phyloP scores from a whole-genome alignment of 1,139 yeast species.

The Yamadazyma trypodendri region DNA sequence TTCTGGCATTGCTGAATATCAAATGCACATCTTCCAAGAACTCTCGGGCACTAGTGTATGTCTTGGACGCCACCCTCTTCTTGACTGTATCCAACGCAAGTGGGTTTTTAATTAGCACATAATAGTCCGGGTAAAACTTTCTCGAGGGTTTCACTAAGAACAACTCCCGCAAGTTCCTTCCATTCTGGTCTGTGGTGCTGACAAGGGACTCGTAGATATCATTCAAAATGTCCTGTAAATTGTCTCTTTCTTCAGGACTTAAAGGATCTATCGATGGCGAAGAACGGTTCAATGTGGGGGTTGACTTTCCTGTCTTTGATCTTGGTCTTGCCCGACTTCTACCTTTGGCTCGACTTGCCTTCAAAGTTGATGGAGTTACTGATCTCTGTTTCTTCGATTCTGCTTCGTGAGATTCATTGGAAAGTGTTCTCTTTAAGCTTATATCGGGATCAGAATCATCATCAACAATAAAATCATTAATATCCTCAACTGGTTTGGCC shows the following conservation, averaged over 20 bases:
- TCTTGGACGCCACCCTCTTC: constrained; percentile 53
- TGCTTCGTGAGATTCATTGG: constrained; percentile 10
- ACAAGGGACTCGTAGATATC: constrained; percentile 45
- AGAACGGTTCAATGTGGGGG: constrained; percentile 28
- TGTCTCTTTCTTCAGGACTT: constrained; percentile 39
- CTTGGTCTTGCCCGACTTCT: constrained; percentile 26
- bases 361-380: constrained; percentile 21
- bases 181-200: constrained; percentile 43
- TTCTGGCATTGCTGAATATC: constrained; percentile 80
- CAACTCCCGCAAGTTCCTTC: constrained; percentile 52
- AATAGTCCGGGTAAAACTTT: constrained; percentile 82
- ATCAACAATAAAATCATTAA: constrained; percentile 15
- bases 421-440: constrained; percentile 10
- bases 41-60: constrained; percentile 57
- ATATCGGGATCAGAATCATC: constrained; percentile 15
- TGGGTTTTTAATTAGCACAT: constrained; percentile 75
- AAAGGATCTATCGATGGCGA: constrained; percentile 43
- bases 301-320: constrained; percentile 23
- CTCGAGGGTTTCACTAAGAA: constrained; percentile 71
- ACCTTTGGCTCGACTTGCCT: constrained; percentile 11
- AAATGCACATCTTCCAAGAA: constrained; percentile 69
- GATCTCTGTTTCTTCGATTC: constrained; percentile 27
- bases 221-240: constrained; percentile 41
- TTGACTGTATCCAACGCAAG: constrained; percentile 71
- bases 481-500: constrained; percentile 18